A percentile compares a stretch with the other conserved stretches of the same genome.
phyloP scores from a whole-genome alignment of 208 protist genomes.

The Herpetomonas samuelpessoai region DNA sequence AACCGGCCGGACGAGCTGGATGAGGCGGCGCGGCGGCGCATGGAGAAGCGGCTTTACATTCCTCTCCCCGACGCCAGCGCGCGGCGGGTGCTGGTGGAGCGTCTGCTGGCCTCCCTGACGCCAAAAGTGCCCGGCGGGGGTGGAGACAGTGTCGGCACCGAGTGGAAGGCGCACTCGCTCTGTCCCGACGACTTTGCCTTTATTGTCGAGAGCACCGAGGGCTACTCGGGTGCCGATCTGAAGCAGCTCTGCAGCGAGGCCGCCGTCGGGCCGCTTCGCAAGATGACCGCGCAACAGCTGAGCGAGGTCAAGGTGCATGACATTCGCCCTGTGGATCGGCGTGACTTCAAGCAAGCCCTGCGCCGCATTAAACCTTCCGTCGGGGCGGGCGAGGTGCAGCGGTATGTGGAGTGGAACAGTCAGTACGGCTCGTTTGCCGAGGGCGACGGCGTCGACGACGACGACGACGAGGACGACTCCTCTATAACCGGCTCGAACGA shows the following conservation, averaged over 20 bases:
- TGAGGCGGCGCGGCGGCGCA: conserved; percentile 79
- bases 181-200: conserved; percentile 27
- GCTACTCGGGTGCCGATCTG: conserved; percentile 80
- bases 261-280: conserved; percentile 73
- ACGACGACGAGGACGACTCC: conserved; percentile 13
- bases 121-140: conserved; percentile 1
- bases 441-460: conserved; percentile 21
- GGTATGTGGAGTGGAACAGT: conserved; percentile 83
- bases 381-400: conserved; percentile 51
- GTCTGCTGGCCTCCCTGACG: conserved; percentile 51
- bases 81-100: conserved; percentile 49
- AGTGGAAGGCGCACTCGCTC: conserved; percentile 23
- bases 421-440: conserved; percentile 78
- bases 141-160: conserved; percentile 2
- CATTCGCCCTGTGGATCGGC: conserved; percentile 52
- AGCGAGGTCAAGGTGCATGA: conserved; percentile 41
- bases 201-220: conserved; percentile 48
- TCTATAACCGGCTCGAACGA: no score
- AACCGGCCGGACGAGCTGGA: conserved; percentile 91
- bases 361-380: conserved; percentile 81
- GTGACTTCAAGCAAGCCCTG: conserved; percentile 78
- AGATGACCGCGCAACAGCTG: conserved; percentile 48
- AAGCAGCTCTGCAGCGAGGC: conserved; percentile 77
- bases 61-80: conserved; percentile 72
- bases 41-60: conserved; percentile 93